Evolutionary conservation across 257 asterid species (phyloP).

Genomic region (Cinchona pubescens): DNA sequence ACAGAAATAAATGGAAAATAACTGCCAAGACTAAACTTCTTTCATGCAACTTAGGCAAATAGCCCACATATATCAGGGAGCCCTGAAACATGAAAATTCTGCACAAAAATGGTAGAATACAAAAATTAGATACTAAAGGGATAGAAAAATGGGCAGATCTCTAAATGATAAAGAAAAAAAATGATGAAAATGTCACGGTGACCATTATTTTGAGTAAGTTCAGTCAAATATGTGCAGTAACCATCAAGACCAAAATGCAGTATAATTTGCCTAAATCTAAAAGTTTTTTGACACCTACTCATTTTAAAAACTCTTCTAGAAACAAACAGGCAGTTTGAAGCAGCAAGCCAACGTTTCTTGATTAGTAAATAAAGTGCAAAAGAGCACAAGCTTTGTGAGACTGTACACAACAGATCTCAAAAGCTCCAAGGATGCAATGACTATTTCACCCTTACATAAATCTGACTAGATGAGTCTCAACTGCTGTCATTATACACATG

Average conservation of each 20-base stretch:
- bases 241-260: not conserved
- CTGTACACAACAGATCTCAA: not conserved
- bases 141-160: not conserved
- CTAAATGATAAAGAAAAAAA: not conserved
- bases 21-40: not conserved
- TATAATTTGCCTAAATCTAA: not conserved
- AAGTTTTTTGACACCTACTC: not conserved
- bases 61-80: not conserved
- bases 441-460: not conserved
- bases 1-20: not conserved
- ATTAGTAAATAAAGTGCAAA: not conserved
- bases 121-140: not conserved
- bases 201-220: not conserved
- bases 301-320: not conserved
- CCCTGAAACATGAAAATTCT: not conserved
- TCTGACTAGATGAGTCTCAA: not conserved
- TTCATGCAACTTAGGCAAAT: not conserved
- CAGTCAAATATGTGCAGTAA: not conserved
- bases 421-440: not conserved
- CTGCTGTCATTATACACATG: not conserved
- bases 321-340: not conserved
- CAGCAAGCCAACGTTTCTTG: constrained; percentile 3
- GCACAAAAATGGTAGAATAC: not conserved
- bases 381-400: not conserved
- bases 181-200: not conserved